Base-by-base conservation (phyloP, 306 rosid species). In the Vicia sativa region DNA sequence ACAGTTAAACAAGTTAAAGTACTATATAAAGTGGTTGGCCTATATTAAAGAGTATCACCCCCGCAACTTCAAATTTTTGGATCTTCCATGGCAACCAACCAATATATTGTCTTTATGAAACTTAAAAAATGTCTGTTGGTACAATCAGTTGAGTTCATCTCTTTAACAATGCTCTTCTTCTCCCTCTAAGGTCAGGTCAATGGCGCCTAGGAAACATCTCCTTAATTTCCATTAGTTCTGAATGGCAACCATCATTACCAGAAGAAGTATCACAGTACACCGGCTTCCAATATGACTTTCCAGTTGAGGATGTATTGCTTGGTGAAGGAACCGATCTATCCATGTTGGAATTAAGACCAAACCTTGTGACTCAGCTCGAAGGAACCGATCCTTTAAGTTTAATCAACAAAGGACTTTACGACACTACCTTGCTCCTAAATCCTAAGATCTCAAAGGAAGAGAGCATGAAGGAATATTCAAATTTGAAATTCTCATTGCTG, bases 401-500 rank as follows among this genome's bases (percentile, higher is more conserved):
- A 71, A 76, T 80, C 46, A 64, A 21, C 63, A 19, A 78, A 78
- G 79, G 67, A 56, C 67, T 79, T 60, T 67, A 80, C 61, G 79
- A 77, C 46, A 5, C 19, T 16, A 69, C 74, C 44, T 38, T 63
- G 70, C 34, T 48, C 38, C 10, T 16, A n/a, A 67, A 57, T 76
- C 68, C 66, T 21, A 42, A 49, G 29, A 72, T 80, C 44, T 75
- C 95, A 71, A 90, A 86, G 3, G 84, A 85, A 77, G 87, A 85
- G 71, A 87, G 92, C 83, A 85, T 88, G 97, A 81, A 54, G 73
- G 95, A 88, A 62, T 93, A 93, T 62, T 82, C 87, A 46, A 79
- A 86, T 61, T 80, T 93, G 82, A 90, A 93, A 80, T 71, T 88
- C 73, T 90, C 97, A 31, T 79, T 93, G 85, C 83, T 93, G 21